Conservation (phyloP, 495 filamentous ascomycete genomes). For the Apodospora peruviana region DNA sequence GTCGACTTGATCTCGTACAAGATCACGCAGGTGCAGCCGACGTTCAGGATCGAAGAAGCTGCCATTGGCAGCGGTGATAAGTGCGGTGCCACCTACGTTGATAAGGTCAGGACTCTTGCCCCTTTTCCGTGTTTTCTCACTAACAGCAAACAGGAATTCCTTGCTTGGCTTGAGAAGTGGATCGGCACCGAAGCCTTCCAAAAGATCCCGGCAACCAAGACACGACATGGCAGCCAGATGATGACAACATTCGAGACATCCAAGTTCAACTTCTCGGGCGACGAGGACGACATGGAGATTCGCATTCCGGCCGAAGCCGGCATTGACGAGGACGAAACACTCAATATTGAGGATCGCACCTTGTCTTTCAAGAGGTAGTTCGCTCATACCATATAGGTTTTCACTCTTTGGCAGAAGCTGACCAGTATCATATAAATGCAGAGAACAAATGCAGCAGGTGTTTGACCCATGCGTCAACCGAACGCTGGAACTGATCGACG, state of each 20-base stretch:
- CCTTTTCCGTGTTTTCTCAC: too few relatives aligned
- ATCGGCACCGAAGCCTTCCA: slow-evolving; percentile 10
- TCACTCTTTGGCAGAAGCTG: too few relatives aligned
- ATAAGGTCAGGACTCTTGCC: too few relatives aligned
- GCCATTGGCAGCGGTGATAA: slow-evolving; percentile 11
- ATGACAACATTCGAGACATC: slow-evolving; percentile 8
- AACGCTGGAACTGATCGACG: slow-evolving; percentile 26
- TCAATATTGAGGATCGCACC: slow-evolving; percentile 10
- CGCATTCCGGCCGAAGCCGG: slow-evolving; percentile 6
- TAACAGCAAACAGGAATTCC: slow-evolving; percentile 5
- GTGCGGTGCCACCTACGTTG: slow-evolving; percentile 14
- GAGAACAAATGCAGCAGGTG: slow-evolving; percentile 23
- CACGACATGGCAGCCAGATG: slow-evolving; percentile 5
- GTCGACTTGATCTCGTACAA: slow-evolving; percentile 45
- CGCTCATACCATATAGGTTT: too few relatives aligned
- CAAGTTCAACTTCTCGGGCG: slow-evolving; percentile 9
- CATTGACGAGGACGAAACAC: slow-evolving; percentile 4
- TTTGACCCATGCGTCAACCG: slow-evolving; percentile 33
- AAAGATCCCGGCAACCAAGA: slow-evolving; percentile 6
- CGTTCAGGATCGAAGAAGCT: slow-evolving; percentile 8
- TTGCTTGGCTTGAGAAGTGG: slow-evolving; percentile 12
- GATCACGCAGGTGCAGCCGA: slow-evolving; percentile 12
- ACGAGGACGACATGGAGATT: slow-evolving; percentile 10
- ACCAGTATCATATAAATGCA: too few relatives aligned
- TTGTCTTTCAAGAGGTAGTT: slow-evolving; percentile 1